These are phyloP conservation scores for Solanum ahanhuiri DNA, from an alignment of 257 asterid genomes.

Conservation along the genomic window DNA sequence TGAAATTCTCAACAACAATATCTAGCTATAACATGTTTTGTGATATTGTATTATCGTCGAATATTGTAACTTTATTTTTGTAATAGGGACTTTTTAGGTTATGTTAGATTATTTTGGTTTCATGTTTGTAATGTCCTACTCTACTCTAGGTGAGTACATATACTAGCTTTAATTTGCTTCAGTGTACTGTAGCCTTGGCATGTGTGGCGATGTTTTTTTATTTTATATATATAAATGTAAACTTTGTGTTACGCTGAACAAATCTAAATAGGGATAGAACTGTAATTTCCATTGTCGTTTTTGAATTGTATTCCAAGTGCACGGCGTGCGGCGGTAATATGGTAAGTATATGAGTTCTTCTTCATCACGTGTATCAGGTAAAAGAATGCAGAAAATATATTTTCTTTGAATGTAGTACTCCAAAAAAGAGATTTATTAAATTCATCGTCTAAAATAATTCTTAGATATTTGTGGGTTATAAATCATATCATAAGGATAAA, in stretches of 20 bases:
- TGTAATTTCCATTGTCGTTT: neutral
- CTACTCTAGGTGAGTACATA: neutral
- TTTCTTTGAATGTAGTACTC: neutral
- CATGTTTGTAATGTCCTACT: neutral
- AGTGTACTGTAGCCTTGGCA: neutral
- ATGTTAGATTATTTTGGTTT: neutral
- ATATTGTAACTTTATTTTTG: neutral
- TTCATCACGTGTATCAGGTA: neutral
- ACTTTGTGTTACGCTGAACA: neutral
- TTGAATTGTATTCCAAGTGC: neutral
- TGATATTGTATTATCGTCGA: neutral
- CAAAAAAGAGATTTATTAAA: too few relatives aligned
- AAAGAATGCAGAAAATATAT: neutral
- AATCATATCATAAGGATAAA: neutral
- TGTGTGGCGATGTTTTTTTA: neutral
- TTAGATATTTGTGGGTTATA: too few relatives aligned
- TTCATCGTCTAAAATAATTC: too few relatives aligned
- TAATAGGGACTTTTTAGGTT: neutral
- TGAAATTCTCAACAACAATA: slow-evolving; percentile 4
- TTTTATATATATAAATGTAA: neutral
- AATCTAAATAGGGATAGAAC: neutral
- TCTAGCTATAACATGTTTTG: neutral
- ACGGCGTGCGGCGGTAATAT: neutral
- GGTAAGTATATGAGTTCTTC: neutral
- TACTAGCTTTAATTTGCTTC: neutral